Evolutionary conservation across 306 rosid genomes (phyloP), one percentile per base, ranked within the genome.

Genomic region (Cercis canadensis): DNA sequence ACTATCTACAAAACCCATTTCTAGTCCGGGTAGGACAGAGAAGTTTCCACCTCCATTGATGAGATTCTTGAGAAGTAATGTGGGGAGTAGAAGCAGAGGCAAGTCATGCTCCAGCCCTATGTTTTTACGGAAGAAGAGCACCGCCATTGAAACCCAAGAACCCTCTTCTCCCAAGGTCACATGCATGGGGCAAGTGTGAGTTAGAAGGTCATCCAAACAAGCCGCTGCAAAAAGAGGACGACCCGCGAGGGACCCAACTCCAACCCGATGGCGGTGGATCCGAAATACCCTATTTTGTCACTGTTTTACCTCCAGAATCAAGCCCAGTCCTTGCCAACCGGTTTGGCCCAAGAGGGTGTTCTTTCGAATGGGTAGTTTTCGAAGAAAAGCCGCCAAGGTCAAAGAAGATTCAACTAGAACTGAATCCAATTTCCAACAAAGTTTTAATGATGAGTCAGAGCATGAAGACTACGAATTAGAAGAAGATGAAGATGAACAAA

Each of bases 301-400:
- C 76, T 71, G 63, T 29, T 17, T 71, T 36, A 56, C 78, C 13
- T 18, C 69, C 49, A 83, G 72, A 65, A 29, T 39, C 56, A 81
- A 74, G 34, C 78, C 80, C 74, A 76, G 46, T 40, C 70, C 72
- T 44, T 85, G 81, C 62, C 37, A 61, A 7, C 72, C 75, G 15
- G 70, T 76, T 56, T 86, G 90, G 83, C 79, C 83, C 18, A 83
- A 69, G 33, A 89, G 96, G 86, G 63, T 59, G 3, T 82, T 63
- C 57, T 83, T 82, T 0, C n/a, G n/a, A n/a, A n/a, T n/a, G n/a
- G n/a, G n/a, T n/a, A n/a, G n/a, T n/a, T n/a, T n/a, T n/a, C n/a
- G n/a, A n/a, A n/a, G n/a, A n/a, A n/a, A n/a, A n/a, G n/a, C n/a
- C n/a, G n/a, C n/a, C n/a, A n/a, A n/a, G n/a, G n/a, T n/a, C n/a